phyloP scores from a whole-genome alignment of 2,329 filamentous ascomycete genomes.

The Monilinia laxa region DNA sequence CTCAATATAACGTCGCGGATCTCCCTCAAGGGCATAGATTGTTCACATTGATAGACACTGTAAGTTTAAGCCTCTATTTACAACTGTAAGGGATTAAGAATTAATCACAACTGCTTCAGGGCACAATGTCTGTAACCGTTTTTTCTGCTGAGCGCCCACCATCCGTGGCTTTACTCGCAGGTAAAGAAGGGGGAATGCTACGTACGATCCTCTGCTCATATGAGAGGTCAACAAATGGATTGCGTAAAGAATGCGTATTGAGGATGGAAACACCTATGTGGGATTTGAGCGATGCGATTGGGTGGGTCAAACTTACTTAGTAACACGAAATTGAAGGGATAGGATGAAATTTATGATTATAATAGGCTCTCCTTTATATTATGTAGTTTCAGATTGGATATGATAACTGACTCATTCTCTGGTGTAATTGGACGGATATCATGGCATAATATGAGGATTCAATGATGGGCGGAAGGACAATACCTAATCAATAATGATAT shows the following conservation, averaged over 20 bases:
- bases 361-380: background rate
- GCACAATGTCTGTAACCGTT: conserved; percentile 36
- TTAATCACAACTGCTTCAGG: conserved; percentile 13
- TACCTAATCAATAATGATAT: conserved; percentile 8
- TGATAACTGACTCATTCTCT: background rate
- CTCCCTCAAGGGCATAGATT: conserved; percentile 24
- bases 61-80: background rate
- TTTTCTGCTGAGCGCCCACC: conserved; percentile 40
- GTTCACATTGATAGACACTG: conserved; percentile 40
- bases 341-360: background rate
- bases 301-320: conserved; percentile 24
- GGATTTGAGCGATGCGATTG: conserved; percentile 16
- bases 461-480: background rate
- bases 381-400: background rate
- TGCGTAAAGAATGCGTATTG: conserved; percentile 29
- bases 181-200: conserved; percentile 41
- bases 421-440: background rate
- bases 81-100: background rate
- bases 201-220: conserved; percentile 38
- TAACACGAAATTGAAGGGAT: background rate
- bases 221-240: conserved; percentile 23
- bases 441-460: background rate
- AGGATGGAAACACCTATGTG: conserved; percentile 29
- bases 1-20: conserved; percentile 23
- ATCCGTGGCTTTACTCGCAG: conserved; percentile 39